These are phyloP conservation scores for Vanrija pseudolonga DNA, from an alignment of 1,284 basidiomycete genomes.

Conservation along the genomic window DNA sequence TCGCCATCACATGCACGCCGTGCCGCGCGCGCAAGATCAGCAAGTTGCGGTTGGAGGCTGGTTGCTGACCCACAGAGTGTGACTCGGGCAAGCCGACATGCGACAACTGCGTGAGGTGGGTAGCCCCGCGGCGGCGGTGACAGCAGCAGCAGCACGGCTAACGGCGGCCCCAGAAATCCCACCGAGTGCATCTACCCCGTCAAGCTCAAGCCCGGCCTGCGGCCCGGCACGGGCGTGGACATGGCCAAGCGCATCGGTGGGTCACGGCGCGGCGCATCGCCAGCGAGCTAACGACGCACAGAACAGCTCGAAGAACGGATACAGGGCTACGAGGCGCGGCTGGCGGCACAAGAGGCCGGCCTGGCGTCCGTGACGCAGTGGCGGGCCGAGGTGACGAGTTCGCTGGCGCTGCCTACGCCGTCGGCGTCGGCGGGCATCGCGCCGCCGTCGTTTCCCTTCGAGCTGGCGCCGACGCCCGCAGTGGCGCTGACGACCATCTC, in stretches of 20 bases:
- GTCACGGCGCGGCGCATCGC: slow-evolving; percentile 4
- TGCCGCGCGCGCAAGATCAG: slow-evolving; percentile 21
- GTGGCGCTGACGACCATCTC: no score
- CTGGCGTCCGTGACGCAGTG: slow-evolving; percentile 20
- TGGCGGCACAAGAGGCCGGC: slow-evolving; percentile 35
- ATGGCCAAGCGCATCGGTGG: slow-evolving; percentile 44
- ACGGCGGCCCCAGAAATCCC: slow-evolving; percentile 19
- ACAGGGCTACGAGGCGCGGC: slow-evolving; percentile 26
- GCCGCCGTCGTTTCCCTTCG: neutral
- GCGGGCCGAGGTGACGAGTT: slow-evolving; percentile 1
- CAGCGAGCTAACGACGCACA: slow-evolving; percentile 1
- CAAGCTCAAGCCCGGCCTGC: slow-evolving; percentile 48
- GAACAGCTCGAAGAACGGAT: slow-evolving; percentile 41
- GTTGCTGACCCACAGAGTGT: slow-evolving; percentile 25
- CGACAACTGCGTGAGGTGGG: slow-evolving; percentile 46
- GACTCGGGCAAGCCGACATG: slow-evolving; percentile 47
- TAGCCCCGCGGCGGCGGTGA: neutral
- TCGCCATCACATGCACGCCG: slow-evolving; percentile 19
- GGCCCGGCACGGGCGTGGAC: slow-evolving; percentile 45
- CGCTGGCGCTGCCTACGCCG: neutral
- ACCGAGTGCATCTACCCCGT: slow-evolving; percentile 42
- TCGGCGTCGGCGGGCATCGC: neutral
- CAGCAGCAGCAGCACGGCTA: slow-evolving; percentile 4
- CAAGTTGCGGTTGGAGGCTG: neutral
- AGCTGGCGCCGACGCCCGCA: neutral